phyloP scores from a whole-genome alignment of 2,329 filamentous ascomycete genomes.

The Aspergillus terreus region DNA sequence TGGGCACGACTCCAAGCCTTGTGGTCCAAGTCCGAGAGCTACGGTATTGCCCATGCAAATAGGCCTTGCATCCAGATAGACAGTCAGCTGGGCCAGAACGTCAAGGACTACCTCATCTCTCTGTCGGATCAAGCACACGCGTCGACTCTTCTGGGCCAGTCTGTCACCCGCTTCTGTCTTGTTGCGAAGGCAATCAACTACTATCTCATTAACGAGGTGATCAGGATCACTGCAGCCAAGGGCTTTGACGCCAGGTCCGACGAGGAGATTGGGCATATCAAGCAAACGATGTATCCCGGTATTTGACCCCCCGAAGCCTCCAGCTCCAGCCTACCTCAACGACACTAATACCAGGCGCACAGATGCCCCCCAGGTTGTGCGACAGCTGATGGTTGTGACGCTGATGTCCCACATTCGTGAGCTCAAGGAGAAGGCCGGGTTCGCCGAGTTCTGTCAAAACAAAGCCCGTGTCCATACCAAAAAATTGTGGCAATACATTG shows the following conservation, averaged over 20 bases:
- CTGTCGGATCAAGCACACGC: constrained; percentile 13
- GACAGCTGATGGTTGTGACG: constrained; percentile 17
- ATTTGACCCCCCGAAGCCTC: constrained; percentile 2
- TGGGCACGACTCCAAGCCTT: constrained; percentile 11
- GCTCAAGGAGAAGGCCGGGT: constrained; percentile 18
- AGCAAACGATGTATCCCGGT: constrained; percentile 18
- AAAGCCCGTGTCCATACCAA: constrained; percentile 15
- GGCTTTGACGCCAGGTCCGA: constrained; percentile 22
- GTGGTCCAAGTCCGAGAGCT: constrained; percentile 15
- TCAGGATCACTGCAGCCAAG: constrained; percentile 21
- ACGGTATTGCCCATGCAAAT: constrained; percentile 15
- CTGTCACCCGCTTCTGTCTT: constrained; percentile 18
- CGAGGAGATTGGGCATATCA: constrained; percentile 17
- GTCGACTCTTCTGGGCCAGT: constrained; percentile 19
- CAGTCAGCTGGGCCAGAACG: constrained; percentile 10
- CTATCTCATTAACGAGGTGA: constrained; percentile 19
- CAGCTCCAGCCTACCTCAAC: neutral
- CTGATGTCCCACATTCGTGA: constrained; percentile 18
- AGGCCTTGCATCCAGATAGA: constrained; percentile 13
- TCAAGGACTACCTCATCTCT: constrained; percentile 19
- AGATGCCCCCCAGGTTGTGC: constrained; percentile 18
- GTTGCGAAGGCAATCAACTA: constrained; percentile 28
- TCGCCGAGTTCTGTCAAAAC: constrained; percentile 20
- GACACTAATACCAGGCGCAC: neutral
- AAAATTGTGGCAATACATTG: constrained; percentile 19